phyloP scores from a whole-genome alignment of 116 monocot species.

The Posidonia oceanica region DNA sequence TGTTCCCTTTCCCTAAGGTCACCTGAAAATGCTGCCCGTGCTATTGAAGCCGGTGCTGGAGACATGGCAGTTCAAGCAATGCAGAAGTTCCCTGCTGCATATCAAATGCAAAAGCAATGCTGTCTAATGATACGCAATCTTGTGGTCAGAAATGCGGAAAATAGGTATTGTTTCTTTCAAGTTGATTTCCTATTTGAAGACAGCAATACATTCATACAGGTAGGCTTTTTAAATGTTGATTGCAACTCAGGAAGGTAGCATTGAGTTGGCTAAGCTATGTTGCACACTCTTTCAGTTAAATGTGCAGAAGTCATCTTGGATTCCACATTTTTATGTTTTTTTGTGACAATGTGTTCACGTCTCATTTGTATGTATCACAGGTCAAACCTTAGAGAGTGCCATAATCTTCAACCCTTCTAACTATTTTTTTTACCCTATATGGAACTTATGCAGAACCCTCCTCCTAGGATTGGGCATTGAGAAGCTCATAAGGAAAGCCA shows the following conservation, averaged over 20 bases:
- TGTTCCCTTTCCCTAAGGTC: slow-evolving; percentile 45
- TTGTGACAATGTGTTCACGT: too few relatives aligned
- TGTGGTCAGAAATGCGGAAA: slow-evolving; percentile 77
- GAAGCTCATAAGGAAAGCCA: slow-evolving; percentile 72
- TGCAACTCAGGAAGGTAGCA: background rate
- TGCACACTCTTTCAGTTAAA: too few relatives aligned
- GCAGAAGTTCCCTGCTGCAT: slow-evolving; percentile 70
- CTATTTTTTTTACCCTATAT: background rate
- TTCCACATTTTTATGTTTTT: too few relatives aligned
- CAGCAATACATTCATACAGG: background rate
- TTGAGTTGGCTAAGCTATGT: background rate
- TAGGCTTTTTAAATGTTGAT: background rate
- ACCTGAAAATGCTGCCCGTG: slow-evolving; percentile 89
- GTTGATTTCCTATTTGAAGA: background rate
- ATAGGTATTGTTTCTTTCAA: slow-evolving; percentile 35
- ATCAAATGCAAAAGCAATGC: slow-evolving; percentile 87
- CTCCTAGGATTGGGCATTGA: slow-evolving; percentile 67
- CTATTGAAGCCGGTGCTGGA: slow-evolving; percentile 83
- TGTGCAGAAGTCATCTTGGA: too few relatives aligned
- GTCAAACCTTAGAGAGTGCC: too few relatives aligned
- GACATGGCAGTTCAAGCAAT: slow-evolving; percentile 72
- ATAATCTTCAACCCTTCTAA: background rate
- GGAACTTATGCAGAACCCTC: slow-evolving; percentile 35
- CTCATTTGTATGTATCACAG: too few relatives aligned
- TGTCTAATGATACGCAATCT: slow-evolving; percentile 98